Conservation (phyloP, 2,329 filamentous ascomycete genomes). For the Scedosporium dehoogii region DNA sequence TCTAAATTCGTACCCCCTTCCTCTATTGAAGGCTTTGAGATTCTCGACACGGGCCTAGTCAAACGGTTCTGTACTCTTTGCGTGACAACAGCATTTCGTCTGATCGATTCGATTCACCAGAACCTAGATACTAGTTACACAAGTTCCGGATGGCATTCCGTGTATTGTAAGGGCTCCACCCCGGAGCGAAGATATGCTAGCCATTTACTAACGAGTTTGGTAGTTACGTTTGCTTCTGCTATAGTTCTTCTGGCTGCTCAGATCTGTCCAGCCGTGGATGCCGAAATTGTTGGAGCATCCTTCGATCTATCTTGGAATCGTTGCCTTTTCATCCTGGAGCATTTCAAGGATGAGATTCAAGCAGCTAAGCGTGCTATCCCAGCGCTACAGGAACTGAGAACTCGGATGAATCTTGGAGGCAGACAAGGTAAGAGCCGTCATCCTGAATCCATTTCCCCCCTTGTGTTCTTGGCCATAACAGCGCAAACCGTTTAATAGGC, state of each 20-base stretch:
- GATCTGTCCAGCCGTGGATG: neutral
- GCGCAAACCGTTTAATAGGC: no score
- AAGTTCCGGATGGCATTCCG: constrained; percentile 3
- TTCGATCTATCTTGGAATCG: neutral
- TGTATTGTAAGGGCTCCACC: neutral
- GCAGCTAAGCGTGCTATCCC: no score
- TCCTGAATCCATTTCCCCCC: no score
- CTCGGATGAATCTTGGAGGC: no score
- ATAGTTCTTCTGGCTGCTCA: neutral
- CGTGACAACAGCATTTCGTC: neutral
- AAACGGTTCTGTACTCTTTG: neutral
- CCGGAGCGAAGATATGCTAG: no score
- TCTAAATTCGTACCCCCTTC: neutral
- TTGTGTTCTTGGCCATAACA: no score
- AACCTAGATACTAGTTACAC: neutral
- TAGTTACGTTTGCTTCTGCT: constrained; percentile 1
- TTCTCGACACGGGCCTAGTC: neutral
- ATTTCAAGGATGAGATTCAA: neutral
- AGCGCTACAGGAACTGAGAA: no score
- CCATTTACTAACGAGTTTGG: no score
- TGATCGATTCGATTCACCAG: neutral
- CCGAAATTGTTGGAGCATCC: neutral
- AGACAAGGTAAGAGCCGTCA: no score
- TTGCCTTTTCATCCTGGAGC: neutral
- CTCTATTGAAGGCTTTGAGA: neutral